These are phyloP conservation scores for Fomes fomentarius DNA, from an alignment of 1,284 basidiomycete species.

Conservation along the genomic window DNA sequence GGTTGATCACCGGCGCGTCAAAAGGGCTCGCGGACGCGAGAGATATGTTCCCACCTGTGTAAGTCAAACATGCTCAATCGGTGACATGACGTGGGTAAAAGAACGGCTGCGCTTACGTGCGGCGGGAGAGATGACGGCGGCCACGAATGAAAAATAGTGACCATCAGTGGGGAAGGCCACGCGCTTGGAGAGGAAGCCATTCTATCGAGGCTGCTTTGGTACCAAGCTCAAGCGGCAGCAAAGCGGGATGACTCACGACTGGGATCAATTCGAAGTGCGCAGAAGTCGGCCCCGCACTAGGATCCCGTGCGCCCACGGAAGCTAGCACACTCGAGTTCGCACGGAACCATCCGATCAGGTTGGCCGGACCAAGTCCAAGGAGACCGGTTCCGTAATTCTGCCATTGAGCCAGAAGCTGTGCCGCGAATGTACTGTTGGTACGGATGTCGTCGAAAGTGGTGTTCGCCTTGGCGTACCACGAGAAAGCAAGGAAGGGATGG, in stretches of 20 bases:
- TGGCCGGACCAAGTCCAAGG: not conserved
- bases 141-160: too few relatives aligned
- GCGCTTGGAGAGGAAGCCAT: too few relatives aligned
- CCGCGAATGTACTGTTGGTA: constrained; percentile 12
- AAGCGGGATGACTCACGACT: too few relatives aligned
- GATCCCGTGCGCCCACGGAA: not conserved
- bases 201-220: too few relatives aligned
- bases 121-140: too few relatives aligned
- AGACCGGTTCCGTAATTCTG: constrained; percentile 9
- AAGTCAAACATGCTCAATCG: too few relatives aligned
- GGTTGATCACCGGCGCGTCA: constrained; percentile 26
- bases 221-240: too few relatives aligned
- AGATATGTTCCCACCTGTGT: constrained; percentile 26
- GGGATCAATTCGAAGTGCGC: too few relatives aligned
- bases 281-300: too few relatives aligned
- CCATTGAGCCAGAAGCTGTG: constrained; percentile 18
- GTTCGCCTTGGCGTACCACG: constrained; percentile 23
- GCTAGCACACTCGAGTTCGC: not conserved
- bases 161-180: too few relatives aligned
- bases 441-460: constrained; percentile 21
- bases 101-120: too few relatives aligned
- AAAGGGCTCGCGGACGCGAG: constrained; percentile 25
- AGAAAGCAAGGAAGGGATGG: constrained; percentile 28
- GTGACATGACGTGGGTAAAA: too few relatives aligned
- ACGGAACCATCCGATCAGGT: constrained; percentile 15